Base-by-base conservation (phyloP, 371 early-diverging fungal genomes). In the Rhizopus delemar region DNA sequence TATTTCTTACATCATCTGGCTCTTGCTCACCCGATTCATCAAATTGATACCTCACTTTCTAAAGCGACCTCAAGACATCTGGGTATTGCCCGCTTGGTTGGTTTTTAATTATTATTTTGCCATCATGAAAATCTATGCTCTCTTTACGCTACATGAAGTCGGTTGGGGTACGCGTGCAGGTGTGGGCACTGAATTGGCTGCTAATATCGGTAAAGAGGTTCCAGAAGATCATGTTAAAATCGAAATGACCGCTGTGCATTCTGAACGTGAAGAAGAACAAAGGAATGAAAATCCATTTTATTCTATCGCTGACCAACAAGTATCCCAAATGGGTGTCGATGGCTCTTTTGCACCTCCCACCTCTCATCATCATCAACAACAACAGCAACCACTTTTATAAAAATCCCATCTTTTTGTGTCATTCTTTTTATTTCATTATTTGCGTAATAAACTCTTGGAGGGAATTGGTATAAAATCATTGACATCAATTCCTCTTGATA, bases 111-210 rank as follows among this genome's bases (percentile, higher is more conserved):
- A 87, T 53, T 85, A 84, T 51, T 90, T 90, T 64, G 86, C 88
- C 11, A 70, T 85, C 65, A 86, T 86, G 88, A 89, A 88, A 63
- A 56, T 86, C 9, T 88, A 86, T 64, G 88, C 87, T 5, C 69
- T 89, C 28, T 89, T 85, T 51, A 90, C 90, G 0, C 68, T 89
- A 22, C 85, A 89, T 56, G 81, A 82, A 46, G 86, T 86, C 43
- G 88, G 84, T 3, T 90, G 90, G 90, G 90, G 90, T 33, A 90
- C 90, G 0, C 75, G 89, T 35, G 77, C 75, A 3, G 89, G 89
- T 45, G 63, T 78, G 28, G 73, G 78, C 8, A 73, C 60, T 6
- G 69, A 66, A 34, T 49, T 78, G 8, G 78, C 78, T 32, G 75
- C 78, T 3, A 65, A 78, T 54, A 78, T 71, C 45, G 66, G 60